Conservation (phyloP, 768 basidiomycete genomes). For the Hericium erinaceus region DNA sequence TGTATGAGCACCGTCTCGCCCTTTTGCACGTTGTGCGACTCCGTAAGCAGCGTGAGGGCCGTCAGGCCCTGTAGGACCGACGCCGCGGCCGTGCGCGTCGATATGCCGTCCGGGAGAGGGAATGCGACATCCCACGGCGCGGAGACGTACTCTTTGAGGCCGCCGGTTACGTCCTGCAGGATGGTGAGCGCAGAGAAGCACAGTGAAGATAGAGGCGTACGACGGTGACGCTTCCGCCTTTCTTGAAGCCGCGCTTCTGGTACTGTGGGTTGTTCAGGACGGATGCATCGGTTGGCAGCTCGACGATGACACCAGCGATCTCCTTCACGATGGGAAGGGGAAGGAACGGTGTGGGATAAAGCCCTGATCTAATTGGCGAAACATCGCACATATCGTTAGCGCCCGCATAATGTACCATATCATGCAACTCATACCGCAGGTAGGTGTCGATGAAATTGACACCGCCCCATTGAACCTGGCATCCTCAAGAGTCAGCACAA, state of each 20-base stretch:
- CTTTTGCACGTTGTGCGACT: constrained; percentile 76
- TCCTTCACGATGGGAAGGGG: constrained; percentile 74
- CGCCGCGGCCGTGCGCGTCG: constrained; percentile 58
- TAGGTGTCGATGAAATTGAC: constrained; percentile 89
- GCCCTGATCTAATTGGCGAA: constrained; percentile 35
- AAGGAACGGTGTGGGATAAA: constrained; percentile 50
- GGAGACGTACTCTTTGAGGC: constrained; percentile 67
- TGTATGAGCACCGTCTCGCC: constrained; percentile 79
- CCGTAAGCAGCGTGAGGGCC: constrained; percentile 65
- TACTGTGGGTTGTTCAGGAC: constrained; percentile 54
- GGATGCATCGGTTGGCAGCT: constrained; percentile 56
- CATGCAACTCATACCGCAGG: constrained; percentile 41
- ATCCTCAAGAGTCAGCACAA: neutral
- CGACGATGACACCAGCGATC: constrained; percentile 64
- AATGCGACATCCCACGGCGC: constrained; percentile 48
- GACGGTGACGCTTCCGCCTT: constrained; percentile 67
- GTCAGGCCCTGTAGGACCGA: constrained; percentile 71
- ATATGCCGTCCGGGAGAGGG: constrained; percentile 55
- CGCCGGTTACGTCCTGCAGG: constrained; percentile 34
- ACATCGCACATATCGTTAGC: neutral
- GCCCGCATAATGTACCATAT: neutral
- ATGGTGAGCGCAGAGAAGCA: neutral
- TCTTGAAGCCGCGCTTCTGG: constrained; percentile 51
- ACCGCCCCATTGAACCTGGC: constrained; percentile 62
- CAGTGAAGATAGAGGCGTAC: constrained; percentile 29